phyloP scores from a whole-genome alignment of 768 basidiomycete genomes.

The Leucosporidium creatinivorum region DNA sequence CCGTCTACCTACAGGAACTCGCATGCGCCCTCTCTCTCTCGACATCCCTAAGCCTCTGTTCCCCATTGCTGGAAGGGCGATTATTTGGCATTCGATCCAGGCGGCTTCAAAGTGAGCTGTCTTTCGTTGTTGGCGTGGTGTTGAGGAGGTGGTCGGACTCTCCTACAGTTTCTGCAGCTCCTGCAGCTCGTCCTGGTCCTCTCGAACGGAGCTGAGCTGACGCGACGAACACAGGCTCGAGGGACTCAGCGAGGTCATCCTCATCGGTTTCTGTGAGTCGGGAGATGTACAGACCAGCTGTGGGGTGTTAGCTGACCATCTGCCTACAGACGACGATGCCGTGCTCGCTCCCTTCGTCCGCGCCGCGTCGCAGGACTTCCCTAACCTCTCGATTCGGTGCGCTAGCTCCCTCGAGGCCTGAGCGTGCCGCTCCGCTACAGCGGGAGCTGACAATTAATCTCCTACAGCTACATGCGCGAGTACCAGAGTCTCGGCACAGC shows the following conservation, averaged over 20 bases:
- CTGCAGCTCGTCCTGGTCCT: too few species aligned
- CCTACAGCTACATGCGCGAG: slow-evolving; percentile 44
- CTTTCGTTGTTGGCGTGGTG: background rate
- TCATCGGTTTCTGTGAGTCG: slow-evolving; percentile 43
- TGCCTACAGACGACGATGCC: slow-evolving; percentile 41
- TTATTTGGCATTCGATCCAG: slow-evolving; percentile 47
- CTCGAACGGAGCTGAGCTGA: background rate
- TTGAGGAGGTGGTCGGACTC: too few species aligned
- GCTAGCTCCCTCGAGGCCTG: background rate
- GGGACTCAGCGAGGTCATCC: slow-evolving; percentile 43
- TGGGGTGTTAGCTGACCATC: background rate
- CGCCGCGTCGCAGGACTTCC: slow-evolving; percentile 45
- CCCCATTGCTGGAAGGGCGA: slow-evolving; percentile 39
- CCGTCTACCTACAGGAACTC: too few species aligned
- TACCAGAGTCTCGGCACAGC: slow-evolving; percentile 46
- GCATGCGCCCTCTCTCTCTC: slow-evolving; percentile 30
- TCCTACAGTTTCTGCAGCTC: too few species aligned
- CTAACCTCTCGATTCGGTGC: slow-evolving; percentile 42
- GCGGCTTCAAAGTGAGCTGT: slow-evolving; percentile 40
- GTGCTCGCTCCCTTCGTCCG: slow-evolving; percentile 45
- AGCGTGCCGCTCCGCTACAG: too few species aligned
- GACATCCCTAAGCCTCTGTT: slow-evolving; percentile 44
- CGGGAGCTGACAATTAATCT: background rate
- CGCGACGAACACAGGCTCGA: slow-evolving; percentile 37
- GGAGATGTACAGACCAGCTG: background rate